A percentile compares a stretch with the other conserved stretches of the same genome.
phyloP scores from a whole-genome alignment of 768 basidiomycete genomes.

The Suillus alpinus region DNA sequence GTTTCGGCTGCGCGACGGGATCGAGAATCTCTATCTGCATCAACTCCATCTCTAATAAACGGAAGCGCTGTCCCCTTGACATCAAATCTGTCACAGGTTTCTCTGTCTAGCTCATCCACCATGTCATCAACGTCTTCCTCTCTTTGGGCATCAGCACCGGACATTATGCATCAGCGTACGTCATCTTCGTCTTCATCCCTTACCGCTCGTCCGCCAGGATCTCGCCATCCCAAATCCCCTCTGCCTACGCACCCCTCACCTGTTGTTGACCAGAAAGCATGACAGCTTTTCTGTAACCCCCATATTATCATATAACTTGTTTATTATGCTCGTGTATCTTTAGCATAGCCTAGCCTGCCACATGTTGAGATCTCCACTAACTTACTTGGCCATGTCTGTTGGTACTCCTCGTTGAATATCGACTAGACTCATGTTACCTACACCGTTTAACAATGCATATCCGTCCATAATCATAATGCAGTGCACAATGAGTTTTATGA shows the following conservation, averaged over 20 bases:
- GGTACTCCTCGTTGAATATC: conserved; percentile 2
- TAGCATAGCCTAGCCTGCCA: conserved; percentile 6
- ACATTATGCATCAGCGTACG: conserved; percentile 17
- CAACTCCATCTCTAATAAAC: conserved; percentile 17
- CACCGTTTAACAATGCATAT: background rate
- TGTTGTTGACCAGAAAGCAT: conserved; percentile 26
- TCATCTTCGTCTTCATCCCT: conserved; percentile 10
- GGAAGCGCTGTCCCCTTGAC: conserved; percentile 24
- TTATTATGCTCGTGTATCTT: conserved; percentile 26
- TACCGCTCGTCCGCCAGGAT: conserved; percentile 8
- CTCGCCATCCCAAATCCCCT: conserved; percentile 11
- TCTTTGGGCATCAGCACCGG: conserved; percentile 25
- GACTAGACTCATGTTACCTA: conserved; percentile 1
- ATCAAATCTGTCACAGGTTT: conserved; percentile 13
- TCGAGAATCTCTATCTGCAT: conserved; percentile 15
- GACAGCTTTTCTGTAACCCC: background rate
- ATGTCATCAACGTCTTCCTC: conserved; percentile 10
- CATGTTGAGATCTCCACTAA: background rate
- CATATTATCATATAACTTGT: conserved; percentile 17
- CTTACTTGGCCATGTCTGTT: conserved; percentile 6
- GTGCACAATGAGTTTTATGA: background rate
- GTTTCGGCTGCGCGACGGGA: conserved; percentile 32
- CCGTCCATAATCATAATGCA: background rate
- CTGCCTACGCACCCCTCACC: conserved; percentile 14
- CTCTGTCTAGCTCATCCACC: conserved; percentile 6